Evolutionary conservation across 2,329 filamentous ascomycete genomes (phyloP).

Genomic region (Monosporascus sp.): DNA sequence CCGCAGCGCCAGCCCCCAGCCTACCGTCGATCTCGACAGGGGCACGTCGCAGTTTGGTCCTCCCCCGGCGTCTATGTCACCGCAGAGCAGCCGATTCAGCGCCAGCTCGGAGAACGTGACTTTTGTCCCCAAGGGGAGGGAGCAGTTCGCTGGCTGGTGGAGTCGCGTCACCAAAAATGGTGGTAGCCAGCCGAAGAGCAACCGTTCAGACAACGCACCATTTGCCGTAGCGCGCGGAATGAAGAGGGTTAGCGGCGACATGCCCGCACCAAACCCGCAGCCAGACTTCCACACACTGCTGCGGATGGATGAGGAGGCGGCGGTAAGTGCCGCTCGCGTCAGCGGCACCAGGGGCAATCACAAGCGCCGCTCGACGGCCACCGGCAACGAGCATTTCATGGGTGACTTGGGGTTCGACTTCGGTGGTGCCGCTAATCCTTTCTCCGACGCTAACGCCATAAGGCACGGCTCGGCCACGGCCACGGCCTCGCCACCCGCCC

Average conservation of each 20-base stretch:
- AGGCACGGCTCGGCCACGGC: slow-evolving; percentile 34
- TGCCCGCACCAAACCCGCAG: slow-evolving; percentile 20
- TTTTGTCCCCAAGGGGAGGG: slow-evolving; percentile 25
- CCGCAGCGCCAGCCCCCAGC: slow-evolving; percentile 27
- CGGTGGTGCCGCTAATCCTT: slow-evolving; percentile 34
- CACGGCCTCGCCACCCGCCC: slow-evolving; percentile 31
- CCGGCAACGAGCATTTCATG: slow-evolving; percentile 34
- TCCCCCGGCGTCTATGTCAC: slow-evolving; percentile 16
- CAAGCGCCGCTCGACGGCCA: slow-evolving; percentile 24
- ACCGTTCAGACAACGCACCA: slow-evolving; percentile 18
- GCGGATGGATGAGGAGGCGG: slow-evolving; percentile 35
- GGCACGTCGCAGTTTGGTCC: slow-evolving; percentile 48
- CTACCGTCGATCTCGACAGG: slow-evolving; percentile 45
- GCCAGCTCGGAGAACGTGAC: slow-evolving; percentile 19
- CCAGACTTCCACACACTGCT: slow-evolving; percentile 40
- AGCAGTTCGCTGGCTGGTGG: slow-evolving; percentile 41
- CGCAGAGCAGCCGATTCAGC: slow-evolving; percentile 28
- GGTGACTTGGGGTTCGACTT: slow-evolving; percentile 34
- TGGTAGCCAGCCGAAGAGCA: slow-evolving; percentile 21
- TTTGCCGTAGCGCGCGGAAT: slow-evolving; percentile 21
- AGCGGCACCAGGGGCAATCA: slow-evolving; percentile 12
- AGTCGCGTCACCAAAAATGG: slow-evolving; percentile 35
- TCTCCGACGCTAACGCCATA: slow-evolving; percentile 41
- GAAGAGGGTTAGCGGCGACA: slow-evolving; percentile 12
- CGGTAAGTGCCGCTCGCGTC: slow-evolving; percentile 2